Conservation (phyloP, 2,329 filamentous ascomycete genomes). For the Emmonsiellopsis sp. region DNA sequence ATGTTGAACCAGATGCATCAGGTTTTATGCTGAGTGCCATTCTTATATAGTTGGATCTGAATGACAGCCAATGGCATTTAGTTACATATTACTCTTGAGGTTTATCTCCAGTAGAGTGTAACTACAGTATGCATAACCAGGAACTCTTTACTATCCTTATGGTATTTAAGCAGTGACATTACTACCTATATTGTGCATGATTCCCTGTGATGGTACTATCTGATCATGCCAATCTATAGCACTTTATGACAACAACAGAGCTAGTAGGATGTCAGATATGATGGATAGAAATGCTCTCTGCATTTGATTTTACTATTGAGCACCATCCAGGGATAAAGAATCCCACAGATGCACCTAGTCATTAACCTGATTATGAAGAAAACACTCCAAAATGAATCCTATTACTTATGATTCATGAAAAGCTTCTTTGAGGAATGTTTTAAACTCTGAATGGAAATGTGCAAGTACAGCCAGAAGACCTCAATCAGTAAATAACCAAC, state of each 20-base stretch:
- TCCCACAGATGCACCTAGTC: neutral
- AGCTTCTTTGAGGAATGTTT: neutral
- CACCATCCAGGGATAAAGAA: constrained; percentile 1
- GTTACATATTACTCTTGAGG: constrained; percentile 19
- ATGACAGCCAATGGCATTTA: constrained; percentile 12
- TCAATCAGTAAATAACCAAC: neutral
- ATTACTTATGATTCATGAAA: neutral
- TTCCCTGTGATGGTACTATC: constrained; percentile 13
- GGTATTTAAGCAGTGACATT: constrained; percentile 16
- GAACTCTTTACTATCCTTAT: constrained; percentile 22
- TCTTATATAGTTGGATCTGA: constrained; percentile 12
- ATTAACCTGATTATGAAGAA: neutral
- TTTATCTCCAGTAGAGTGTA: constrained; percentile 13
- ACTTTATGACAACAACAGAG: constrained; percentile 14
- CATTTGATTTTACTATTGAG: constrained; percentile 2
- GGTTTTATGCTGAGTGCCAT: constrained; percentile 9
- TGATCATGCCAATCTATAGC: constrained; percentile 21
- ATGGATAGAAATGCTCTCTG: constrained; percentile 1
- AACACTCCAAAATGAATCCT: neutral
- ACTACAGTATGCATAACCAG: constrained; percentile 24
- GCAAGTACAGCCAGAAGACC: neutral
- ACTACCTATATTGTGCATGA: constrained; percentile 11
- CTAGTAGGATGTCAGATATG: constrained; percentile 1
- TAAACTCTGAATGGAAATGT: neutral
- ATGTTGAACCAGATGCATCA: constrained; percentile 18